A percentile compares a stretch with the other conserved stretches of the same genome.
Evolutionary conservation across 1,139 yeast genomes (phyloP).

Genomic region (Sporopachydermia cereana): DNA sequence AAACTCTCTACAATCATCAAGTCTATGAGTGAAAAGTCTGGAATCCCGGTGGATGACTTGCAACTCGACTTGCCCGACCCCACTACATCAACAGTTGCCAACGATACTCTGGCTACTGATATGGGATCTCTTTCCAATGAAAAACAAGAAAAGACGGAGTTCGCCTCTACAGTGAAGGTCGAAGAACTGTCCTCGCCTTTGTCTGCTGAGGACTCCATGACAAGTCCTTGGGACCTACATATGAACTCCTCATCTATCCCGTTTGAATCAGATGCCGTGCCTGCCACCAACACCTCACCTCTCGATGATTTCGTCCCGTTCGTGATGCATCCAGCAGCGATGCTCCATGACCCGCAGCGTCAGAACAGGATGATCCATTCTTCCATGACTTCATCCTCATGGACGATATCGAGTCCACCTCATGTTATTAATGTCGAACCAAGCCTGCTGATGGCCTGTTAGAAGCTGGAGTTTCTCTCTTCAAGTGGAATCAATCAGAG

Average conservation of each 20-base stretch:
- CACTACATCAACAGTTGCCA: neutral
- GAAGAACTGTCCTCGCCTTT: neutral
- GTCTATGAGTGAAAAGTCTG: slow-evolving; percentile 1
- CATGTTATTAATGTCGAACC: neutral
- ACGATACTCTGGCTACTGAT: neutral
- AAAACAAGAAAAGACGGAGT: neutral
- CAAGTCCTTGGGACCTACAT: neutral
- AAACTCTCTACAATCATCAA: slow-evolving; percentile 5
- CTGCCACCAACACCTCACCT: slow-evolving; percentile 1
- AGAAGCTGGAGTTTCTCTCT: neutral
- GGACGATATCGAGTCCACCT: slow-evolving; percentile 2
- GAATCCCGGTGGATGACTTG: slow-evolving; percentile 1
- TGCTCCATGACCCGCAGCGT: slow-evolving; percentile 6
- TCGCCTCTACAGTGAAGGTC: no score
- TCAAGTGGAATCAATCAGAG: neutral
- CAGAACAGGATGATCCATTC: slow-evolving; percentile 6
- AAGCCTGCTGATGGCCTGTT: slow-evolving; percentile 6
- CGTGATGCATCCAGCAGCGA: slow-evolving; percentile 6
- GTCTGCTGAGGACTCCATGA: neutral
- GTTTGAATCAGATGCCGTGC: neutral
- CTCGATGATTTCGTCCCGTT: slow-evolving; percentile 6
- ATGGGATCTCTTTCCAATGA: neutral
- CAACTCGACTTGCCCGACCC: neutral
- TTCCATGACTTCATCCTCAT: slow-evolving; percentile 6
- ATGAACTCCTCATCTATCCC: neutral